Evolutionary conservation across 2,329 filamentous ascomycete genomes (phyloP).

Genomic region (Fusarium heterosporum): DNA sequence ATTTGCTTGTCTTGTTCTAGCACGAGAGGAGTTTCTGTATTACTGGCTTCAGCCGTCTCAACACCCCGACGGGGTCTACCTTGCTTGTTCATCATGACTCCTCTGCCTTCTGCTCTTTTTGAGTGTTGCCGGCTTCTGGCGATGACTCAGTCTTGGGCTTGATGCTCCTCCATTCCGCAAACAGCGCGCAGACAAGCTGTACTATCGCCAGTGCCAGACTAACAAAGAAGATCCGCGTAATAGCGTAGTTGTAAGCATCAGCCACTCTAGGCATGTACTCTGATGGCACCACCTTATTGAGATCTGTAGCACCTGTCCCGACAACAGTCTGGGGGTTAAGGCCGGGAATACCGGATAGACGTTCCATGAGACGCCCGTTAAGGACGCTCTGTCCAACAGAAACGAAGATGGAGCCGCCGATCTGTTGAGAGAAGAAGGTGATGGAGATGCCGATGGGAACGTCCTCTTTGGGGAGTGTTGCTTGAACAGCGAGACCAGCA

Average conservation of each 20-base stretch:
- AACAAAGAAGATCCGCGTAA: slow-evolving; percentile 73
- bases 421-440: slow-evolving; percentile 68
- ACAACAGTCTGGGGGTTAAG: slow-evolving; percentile 59
- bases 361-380: slow-evolving; percentile 58
- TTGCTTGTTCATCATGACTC: slow-evolving; percentile 24
- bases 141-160: slow-evolving; percentile 60
- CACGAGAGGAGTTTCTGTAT: slow-evolving; percentile 1
- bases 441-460: slow-evolving; percentile 67
- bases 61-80: not conserved
- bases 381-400: slow-evolving; percentile 68
- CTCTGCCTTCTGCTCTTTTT: slow-evolving; percentile 19
- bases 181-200: slow-evolving; percentile 67
- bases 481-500: slow-evolving; percentile 66
- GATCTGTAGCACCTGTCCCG: slow-evolving; percentile 67
- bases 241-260: slow-evolving; percentile 72
- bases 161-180: slow-evolving; percentile 75
- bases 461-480: slow-evolving; percentile 63
- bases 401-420: slow-evolving; percentile 69
- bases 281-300: slow-evolving; percentile 64
- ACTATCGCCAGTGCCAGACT: slow-evolving; percentile 66
- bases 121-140: slow-evolving; percentile 2
- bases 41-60: not conserved
- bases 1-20: not conserved
- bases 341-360: slow-evolving; percentile 55
- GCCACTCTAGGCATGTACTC: slow-evolving; percentile 66